A percentile compares a stretch with the other conserved stretches of the same genome.
Evolutionary conservation across 768 basidiomycete species (phyloP).

Genomic region (Mycena vulgaris): DNA sequence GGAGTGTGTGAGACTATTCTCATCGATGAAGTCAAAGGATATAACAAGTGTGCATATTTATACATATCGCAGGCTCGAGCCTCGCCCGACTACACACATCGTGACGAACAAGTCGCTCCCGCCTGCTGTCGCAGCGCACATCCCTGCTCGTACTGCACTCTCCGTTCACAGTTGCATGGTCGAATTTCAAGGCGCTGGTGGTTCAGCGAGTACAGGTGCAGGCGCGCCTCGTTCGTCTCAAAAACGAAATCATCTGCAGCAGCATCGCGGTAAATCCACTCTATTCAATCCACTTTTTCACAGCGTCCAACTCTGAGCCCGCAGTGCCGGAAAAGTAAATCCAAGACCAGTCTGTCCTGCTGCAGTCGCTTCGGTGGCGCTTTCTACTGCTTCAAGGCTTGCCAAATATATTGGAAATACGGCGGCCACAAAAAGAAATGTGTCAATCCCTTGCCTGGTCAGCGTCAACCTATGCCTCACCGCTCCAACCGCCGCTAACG

Average conservation of each 20-base stretch:
- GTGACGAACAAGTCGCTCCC: conserved; percentile 13
- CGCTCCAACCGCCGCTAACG: too few relatives aligned
- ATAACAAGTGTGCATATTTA: conserved; percentile 22
- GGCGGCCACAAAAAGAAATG: not conserved
- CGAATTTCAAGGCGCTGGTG: conserved; percentile 4
- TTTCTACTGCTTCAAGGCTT: not conserved
- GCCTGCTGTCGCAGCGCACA: conserved; percentile 2
- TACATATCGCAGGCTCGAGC: conserved; percentile 16
- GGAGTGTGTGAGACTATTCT: conserved; percentile 16
- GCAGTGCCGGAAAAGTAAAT: conserved; percentile 3
- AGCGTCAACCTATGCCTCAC: too few relatives aligned
- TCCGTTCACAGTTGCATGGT: conserved; percentile 10
- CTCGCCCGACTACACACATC: conserved; percentile 24
- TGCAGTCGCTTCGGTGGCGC: not conserved
- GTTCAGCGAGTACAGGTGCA: conserved; percentile 6
- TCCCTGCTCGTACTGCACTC: not conserved
- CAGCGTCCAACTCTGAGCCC: not conserved
- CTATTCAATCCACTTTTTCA: not conserved
- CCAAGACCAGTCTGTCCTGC: not conserved
- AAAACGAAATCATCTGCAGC: conserved; percentile 12
- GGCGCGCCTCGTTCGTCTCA: not conserved
- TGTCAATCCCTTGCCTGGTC: not conserved
- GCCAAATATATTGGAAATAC: not conserved
- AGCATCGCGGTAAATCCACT: not conserved
- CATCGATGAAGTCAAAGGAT: conserved; percentile 29